Base-by-base conservation (phyloP, 306 rosid species). In the Comarum palustre region DNA sequence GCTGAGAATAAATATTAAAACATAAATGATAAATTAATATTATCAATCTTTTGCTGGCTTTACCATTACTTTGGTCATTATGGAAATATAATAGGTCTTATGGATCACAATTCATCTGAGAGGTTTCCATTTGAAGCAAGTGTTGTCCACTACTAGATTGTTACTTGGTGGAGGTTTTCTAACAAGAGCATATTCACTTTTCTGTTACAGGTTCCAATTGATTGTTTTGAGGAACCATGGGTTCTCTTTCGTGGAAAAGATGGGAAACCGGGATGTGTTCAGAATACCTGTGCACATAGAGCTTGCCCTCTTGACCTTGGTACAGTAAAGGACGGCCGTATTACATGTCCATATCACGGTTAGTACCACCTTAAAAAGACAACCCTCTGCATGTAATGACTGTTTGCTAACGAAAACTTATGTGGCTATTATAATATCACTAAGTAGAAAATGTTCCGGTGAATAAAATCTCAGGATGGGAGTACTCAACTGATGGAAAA, bases 301-400 rank as follows among this genome's bases (percentile, higher is more conserved):
- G 97, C 99, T 19, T 95, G 97, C 65, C 99, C 99, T 78, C 85
- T 95, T 67, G 87, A 95, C 62, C 97, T 95, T 36, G 99, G 99
- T 73, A 87, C 97, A 2, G 96, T 95, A 66, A 87, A 86, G 1
- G 92, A 95, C 80, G 99, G 99, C 52, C 96, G 96, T 58, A 86
- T 95, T 73, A 87, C 86, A 72, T 95, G 99, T 72, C 97, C 99
- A 34, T 95, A 95, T 80, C 99, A 91, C 51, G 96, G 97, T 91
- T 74, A 85, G 96, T 86, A 54, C 20, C 63, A 50, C 39, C 74
- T 41, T 24, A 5, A 39, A 50, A 66, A 29, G 58, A 48, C 16
- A 15, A 19, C 9, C 34, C 24, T 10, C 32, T 22, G 48, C 50
- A 48, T 64, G 19, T 41, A 27, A 17, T 29, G 32, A 66, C 43